A percentile compares a stretch with the other conserved stretches of the same genome.
phyloP scores from a whole-genome alignment of 2,329 filamentous ascomycete genomes.

The Dichotomopilus funicola region DNA sequence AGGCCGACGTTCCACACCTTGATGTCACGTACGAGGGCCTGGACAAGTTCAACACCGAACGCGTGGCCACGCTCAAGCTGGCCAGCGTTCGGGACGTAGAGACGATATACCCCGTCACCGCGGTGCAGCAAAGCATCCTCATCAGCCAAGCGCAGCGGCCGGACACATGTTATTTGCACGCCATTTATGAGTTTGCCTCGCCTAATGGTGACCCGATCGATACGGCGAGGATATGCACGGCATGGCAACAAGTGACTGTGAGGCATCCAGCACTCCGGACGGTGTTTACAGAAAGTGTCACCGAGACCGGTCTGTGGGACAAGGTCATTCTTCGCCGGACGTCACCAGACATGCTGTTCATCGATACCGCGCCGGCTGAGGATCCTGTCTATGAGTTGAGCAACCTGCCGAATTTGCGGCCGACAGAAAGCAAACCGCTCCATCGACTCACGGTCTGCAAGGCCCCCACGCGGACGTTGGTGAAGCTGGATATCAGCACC shows the following conservation, averaged over 20 bases:
- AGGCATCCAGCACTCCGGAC: constrained; percentile 42
- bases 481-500: constrained; percentile 46
- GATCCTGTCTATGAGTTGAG: constrained; percentile 34
- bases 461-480: constrained; percentile 35
- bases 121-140: constrained; percentile 44
- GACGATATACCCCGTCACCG: constrained; percentile 42
- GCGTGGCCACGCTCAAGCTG: constrained; percentile 36
- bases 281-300: constrained; percentile 46
- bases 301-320: constrained; percentile 43
- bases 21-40: constrained; percentile 43
- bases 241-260: constrained; percentile 44
- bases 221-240: constrained; percentile 39
- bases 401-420: constrained; percentile 36
- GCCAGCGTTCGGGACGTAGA: constrained; percentile 41
- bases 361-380: constrained; percentile 38
- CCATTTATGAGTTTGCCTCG: constrained; percentile 42
- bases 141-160: constrained; percentile 38
- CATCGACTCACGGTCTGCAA: constrained; percentile 47
- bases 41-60: constrained; percentile 36
- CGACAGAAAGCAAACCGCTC: constrained; percentile 36
- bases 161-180: constrained; percentile 39
- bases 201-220: constrained; percentile 35
- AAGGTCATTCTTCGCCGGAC: constrained; percentile 42
- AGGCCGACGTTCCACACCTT: constrained; percentile 43
- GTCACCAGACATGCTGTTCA: constrained; percentile 47